These are phyloP conservation scores for Lepiota venenata DNA, from an alignment of 768 basidiomycete genomes.

Conservation along the genomic window DNA sequence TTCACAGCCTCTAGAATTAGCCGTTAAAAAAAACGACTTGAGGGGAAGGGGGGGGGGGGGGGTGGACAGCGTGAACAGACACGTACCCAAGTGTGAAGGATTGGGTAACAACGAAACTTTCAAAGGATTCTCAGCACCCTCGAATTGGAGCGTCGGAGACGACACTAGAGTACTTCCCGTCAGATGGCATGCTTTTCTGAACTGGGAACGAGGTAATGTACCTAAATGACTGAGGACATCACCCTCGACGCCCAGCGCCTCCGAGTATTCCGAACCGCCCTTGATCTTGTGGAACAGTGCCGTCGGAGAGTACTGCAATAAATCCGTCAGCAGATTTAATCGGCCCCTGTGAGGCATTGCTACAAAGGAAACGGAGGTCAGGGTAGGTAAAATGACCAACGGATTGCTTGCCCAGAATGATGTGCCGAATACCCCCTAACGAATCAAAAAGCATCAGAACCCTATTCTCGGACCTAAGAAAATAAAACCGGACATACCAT, in stretches of 20 bases:
- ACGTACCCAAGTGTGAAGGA: constrained; percentile 69
- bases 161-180: constrained; percentile 37
- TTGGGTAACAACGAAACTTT: constrained; percentile 80
- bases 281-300: constrained; percentile 87
- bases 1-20: constrained; percentile 70
- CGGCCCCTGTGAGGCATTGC: constrained; percentile 90
- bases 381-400: not conserved
- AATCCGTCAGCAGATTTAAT: constrained; percentile 78
- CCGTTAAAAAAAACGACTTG: not conserved
- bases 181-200: not conserved
- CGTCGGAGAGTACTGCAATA: constrained; percentile 63
- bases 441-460: not conserved
- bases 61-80: not conserved
- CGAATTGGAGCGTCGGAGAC: constrained; percentile 61
- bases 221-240: constrained; percentile 88
- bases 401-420: constrained; percentile 48
- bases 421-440: constrained; percentile 60
- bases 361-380: constrained; percentile 3
- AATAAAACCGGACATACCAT: constrained; percentile 31
- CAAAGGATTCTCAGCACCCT: constrained; percentile 42
- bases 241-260: constrained; percentile 64
- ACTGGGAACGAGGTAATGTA: constrained; percentile 23
- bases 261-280: constrained; percentile 69
- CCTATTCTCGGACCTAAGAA: not conserved
- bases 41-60: too few species aligned